These are phyloP conservation scores for Phalaenopsis equestris DNA, from an alignment of 106 monocot genomes.

Conservation along the genomic window DNA sequence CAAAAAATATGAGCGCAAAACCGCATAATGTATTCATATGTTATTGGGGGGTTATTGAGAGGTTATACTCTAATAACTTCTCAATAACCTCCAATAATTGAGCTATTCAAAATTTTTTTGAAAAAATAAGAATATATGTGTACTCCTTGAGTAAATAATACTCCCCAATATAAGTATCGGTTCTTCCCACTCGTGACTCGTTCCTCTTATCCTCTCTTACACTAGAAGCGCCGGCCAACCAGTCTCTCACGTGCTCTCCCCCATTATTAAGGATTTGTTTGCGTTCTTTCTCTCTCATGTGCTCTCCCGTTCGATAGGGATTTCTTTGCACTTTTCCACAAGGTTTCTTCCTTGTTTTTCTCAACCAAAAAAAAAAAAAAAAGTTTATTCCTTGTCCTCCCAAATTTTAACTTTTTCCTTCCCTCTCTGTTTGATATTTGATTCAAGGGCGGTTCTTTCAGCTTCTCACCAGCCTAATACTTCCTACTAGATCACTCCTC, in stretches of 20 bases:
- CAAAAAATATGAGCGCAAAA: no score
- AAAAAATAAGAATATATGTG: no score
- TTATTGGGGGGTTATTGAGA: no score
- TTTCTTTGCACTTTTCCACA: not conserved
- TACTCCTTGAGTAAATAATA: no score
- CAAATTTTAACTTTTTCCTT: not conserved
- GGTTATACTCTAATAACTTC: no score
- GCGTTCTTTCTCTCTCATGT: not conserved
- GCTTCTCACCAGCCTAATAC: not conserved
- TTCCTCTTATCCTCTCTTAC: not conserved
- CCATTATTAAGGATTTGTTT: not conserved
- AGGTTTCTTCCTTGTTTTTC: not conserved
- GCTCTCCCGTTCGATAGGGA: not conserved
- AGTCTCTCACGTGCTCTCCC: not conserved
- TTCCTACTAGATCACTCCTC: not conserved
- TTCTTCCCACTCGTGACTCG: no score
- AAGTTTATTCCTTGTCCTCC: not conserved
- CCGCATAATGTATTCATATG: no score
- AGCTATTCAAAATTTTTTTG: no score
- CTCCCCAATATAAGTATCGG: no score
- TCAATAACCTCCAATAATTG: no score
- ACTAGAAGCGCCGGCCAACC: not conserved
- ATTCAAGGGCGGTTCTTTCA: not conserved
- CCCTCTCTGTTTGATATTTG: not conserved
- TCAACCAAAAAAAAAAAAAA: no score